Conservation (phyloP, 2,329 filamentous ascomycete genomes). For the Cordyceps farinosa region DNA sequence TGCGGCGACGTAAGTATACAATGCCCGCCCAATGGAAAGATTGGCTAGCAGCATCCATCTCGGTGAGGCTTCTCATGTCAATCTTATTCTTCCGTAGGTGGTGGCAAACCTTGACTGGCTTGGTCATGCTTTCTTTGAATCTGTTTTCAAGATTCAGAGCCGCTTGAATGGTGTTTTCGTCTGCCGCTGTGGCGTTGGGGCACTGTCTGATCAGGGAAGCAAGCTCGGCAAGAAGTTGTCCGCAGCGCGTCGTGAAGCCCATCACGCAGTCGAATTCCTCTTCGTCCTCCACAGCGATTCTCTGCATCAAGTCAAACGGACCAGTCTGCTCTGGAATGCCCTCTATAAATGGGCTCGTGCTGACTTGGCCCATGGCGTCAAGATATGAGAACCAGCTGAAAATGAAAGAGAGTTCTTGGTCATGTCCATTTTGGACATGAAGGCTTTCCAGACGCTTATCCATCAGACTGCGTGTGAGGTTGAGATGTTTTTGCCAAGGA, state of each 20-base stretch:
- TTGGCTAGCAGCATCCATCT: slow-evolving; percentile 69
- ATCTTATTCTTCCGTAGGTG: slow-evolving; percentile 48
- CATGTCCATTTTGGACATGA: slow-evolving; percentile 40
- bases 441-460: slow-evolving; percentile 51
- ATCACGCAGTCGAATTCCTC: slow-evolving; percentile 80
- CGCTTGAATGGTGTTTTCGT: slow-evolving; percentile 42
- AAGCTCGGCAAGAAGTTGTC: slow-evolving; percentile 66
- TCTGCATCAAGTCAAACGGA: slow-evolving; percentile 5
- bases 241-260: slow-evolving; percentile 53
- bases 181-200: background rate
- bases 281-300: slow-evolving; percentile 11
- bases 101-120: slow-evolving; percentile 39
- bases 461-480: slow-evolving; percentile 72
- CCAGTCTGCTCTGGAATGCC: background rate
- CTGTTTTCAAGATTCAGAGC: slow-evolving; percentile 54
- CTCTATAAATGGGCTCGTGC: slow-evolving; percentile 44
- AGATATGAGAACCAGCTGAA: slow-evolving; percentile 82
- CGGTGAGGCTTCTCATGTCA: slow-evolving; percentile 53
- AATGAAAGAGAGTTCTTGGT: slow-evolving; percentile 68
- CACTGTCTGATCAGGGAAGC: background rate
- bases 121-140: slow-evolving; percentile 53
- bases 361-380: slow-evolving; percentile 72
- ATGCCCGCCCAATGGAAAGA: slow-evolving; percentile 77
- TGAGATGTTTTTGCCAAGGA: slow-evolving; percentile 76
- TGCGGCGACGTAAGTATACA: slow-evolving; percentile 70